These are phyloP conservation scores for Penicillium sp. DNA, from an alignment of 2,329 filamentous ascomycete genomes.

Conservation along the genomic window DNA sequence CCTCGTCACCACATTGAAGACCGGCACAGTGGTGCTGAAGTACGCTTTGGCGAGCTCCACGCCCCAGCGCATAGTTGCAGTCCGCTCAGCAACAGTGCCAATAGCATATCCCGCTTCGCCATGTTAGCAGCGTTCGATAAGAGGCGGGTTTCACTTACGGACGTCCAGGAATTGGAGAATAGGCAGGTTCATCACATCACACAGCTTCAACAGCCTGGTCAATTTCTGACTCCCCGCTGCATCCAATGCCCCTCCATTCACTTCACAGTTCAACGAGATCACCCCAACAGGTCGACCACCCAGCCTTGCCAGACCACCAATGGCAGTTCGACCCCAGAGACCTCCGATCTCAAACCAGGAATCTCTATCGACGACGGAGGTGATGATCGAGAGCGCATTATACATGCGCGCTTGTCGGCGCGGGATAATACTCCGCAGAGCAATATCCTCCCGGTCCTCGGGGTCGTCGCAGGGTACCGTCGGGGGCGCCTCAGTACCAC, in stretches of 20 bases:
- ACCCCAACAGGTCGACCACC: slow-evolving; percentile 61
- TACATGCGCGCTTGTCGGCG: slow-evolving; percentile 62
- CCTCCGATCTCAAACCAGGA: slow-evolving; percentile 67
- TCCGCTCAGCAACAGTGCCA: slow-evolving; percentile 63
- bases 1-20: slow-evolving; percentile 65
- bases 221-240: slow-evolving; percentile 64
- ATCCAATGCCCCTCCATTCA: slow-evolving; percentile 63
- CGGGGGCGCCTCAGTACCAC: slow-evolving; percentile 58
- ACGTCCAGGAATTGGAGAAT: slow-evolving; percentile 66
- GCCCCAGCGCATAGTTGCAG: slow-evolving; percentile 66
- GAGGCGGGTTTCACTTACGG: slow-evolving; percentile 38
- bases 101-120: slow-evolving; percentile 59
- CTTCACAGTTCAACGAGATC: slow-evolving; percentile 62
- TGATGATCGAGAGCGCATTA: slow-evolving; percentile 60
- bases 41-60: slow-evolving; percentile 64
- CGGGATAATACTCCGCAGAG: slow-evolving; percentile 59
- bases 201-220: slow-evolving; percentile 62
- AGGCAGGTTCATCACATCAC: slow-evolving; percentile 67
- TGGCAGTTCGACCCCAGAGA: slow-evolving; percentile 64
- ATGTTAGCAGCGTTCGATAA: slow-evolving; percentile 5
- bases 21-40: slow-evolving; percentile 62
- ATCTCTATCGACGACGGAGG: slow-evolving; percentile 55
- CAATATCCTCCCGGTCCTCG: slow-evolving; percentile 50
- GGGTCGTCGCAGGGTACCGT: slow-evolving; percentile 51
- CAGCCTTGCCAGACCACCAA: slow-evolving; percentile 62